These are phyloP conservation scores for Amesomyces nigricolor DNA, from an alignment of 2,329 filamentous ascomycete species.

Conservation along the genomic window DNA sequence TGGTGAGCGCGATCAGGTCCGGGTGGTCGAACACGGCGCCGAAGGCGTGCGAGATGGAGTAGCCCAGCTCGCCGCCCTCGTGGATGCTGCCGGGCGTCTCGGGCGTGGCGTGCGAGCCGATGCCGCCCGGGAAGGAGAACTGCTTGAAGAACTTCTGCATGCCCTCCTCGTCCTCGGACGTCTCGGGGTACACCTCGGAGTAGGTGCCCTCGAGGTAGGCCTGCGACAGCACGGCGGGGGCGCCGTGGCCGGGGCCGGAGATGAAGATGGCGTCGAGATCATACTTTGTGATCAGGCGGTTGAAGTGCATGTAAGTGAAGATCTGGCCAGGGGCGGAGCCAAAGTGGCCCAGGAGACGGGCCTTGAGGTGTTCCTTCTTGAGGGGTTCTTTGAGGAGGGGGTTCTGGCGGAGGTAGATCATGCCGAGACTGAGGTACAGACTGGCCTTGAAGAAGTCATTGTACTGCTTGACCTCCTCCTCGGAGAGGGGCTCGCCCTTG, in stretches of 20 bases:
- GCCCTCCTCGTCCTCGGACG: slow-evolving; percentile 61
- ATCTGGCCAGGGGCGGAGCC: slow-evolving; percentile 75
- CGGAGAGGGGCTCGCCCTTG: slow-evolving; percentile 54
- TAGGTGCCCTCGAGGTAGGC: slow-evolving; percentile 74
- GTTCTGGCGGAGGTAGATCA: slow-evolving; percentile 74
- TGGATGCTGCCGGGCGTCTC: slow-evolving; percentile 73
- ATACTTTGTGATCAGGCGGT: slow-evolving; percentile 75
- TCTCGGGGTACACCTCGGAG: slow-evolving; percentile 70
- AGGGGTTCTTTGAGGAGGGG: slow-evolving; percentile 66
- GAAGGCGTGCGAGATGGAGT: slow-evolving; percentile 73
- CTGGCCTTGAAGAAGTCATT: slow-evolving; percentile 70
- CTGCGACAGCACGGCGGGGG: slow-evolving; percentile 69
- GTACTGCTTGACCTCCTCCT: slow-evolving; percentile 62
- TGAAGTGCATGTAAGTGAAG: slow-evolving; percentile 79
- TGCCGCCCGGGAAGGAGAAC: slow-evolving; percentile 75
- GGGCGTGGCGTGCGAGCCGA: slow-evolving; percentile 71
- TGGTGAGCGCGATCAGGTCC: slow-evolving; percentile 66
- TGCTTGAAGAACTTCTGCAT: slow-evolving; percentile 75
- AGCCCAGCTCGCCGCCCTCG: slow-evolving; percentile 77
- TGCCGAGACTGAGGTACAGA: slow-evolving; percentile 69
- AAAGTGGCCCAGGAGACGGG: slow-evolving; percentile 70
- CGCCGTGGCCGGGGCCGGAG: slow-evolving; percentile 72
- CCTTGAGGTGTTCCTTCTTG: slow-evolving; percentile 65
- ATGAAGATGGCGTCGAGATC: slow-evolving; percentile 67
- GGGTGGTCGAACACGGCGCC: slow-evolving; percentile 72